phyloP scores from a whole-genome alignment of 2,329 filamentous ascomycete genomes.

The Lachnellula occidentalis region DNA sequence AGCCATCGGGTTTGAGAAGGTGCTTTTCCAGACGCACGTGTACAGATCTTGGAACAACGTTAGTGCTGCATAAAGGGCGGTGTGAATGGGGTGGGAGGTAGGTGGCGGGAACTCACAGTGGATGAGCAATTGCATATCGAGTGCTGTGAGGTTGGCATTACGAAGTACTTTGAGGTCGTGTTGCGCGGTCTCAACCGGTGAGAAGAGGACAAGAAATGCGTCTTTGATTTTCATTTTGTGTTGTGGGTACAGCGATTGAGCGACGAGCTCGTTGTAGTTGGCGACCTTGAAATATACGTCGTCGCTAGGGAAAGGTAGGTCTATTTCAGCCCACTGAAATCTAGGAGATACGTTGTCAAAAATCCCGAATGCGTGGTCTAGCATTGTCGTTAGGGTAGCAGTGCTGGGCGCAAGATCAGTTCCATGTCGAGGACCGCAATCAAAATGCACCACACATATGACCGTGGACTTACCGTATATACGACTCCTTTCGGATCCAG shows the following conservation, averaged over 20 bases:
- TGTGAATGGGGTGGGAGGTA: not conserved
- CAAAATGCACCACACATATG: no score
- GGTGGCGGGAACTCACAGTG: conserved; percentile 20
- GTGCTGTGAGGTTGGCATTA: conserved; percentile 17
- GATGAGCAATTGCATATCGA: conserved; percentile 31
- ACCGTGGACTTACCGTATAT: conserved; percentile 19
- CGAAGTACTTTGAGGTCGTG: conserved; percentile 17
- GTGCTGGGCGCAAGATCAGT: conserved; percentile 13
- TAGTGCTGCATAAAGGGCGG: no score
- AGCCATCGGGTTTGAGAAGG: conserved; percentile 25
- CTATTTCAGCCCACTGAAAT: conserved; percentile 30
- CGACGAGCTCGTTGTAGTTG: conserved; percentile 23
- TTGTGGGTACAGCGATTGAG: conserved; percentile 12
- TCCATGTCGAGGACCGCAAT: not conserved
- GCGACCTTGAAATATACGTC: conserved; percentile 24
- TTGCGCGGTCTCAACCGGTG: conserved; percentile 12
- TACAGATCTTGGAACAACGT: conserved; percentile 23
- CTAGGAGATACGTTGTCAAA: conserved; percentile 29
- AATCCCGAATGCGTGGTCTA: conserved; percentile 29
- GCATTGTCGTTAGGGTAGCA: conserved; percentile 24
- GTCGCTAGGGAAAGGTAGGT: conserved; percentile 26
- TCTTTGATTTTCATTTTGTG: conserved; percentile 27
- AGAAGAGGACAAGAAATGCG: conserved; percentile 25
- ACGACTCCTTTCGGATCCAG: conserved; percentile 29
- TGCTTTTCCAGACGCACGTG: conserved; percentile 26